Conservation (phyloP, 768 basidiomycete genomes). For the Infundibulicybe gibba region DNA sequence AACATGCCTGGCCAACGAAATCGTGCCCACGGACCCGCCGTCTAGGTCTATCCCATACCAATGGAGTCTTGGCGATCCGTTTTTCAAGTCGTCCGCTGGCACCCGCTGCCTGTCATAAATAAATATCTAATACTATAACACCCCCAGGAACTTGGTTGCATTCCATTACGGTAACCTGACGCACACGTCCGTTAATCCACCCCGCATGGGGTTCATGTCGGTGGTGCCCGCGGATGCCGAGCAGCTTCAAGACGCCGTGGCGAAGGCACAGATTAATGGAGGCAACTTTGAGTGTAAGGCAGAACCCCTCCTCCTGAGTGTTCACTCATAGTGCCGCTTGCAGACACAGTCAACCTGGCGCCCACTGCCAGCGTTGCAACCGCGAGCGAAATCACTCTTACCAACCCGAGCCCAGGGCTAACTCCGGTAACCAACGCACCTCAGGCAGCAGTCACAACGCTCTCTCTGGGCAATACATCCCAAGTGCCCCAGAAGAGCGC, state of each 20-base stretch:
- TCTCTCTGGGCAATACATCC: no score
- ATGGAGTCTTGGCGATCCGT: slow-evolving; percentile 74
- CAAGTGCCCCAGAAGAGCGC: no score
- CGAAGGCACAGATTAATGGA: slow-evolving; percentile 29
- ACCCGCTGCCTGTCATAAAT: background rate
- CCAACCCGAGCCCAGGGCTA: background rate
- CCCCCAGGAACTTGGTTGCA: slow-evolving; percentile 51
- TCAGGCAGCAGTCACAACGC: no score
- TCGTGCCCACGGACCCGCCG: slow-evolving; percentile 62
- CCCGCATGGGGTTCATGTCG: slow-evolving; percentile 65
- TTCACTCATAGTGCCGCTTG: background rate
- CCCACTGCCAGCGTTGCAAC: background rate
- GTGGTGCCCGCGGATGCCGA: slow-evolving; percentile 53
- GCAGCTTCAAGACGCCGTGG: slow-evolving; percentile 29
- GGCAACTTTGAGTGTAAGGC: slow-evolving; percentile 37
- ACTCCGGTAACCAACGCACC: no score
- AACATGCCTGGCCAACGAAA: slow-evolving; percentile 48
- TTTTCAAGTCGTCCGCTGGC: slow-evolving; percentile 60
- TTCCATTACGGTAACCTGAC: slow-evolving; percentile 74
- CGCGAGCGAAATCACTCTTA: background rate
- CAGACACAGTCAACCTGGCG: background rate
- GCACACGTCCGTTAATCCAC: slow-evolving; percentile 62
- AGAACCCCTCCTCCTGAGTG: no score
- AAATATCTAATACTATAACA: background rate
- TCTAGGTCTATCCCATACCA: slow-evolving; percentile 47